phyloP scores from a whole-genome alignment of 192 early-diverging fungal species.

The Backusella australiensis region DNA sequence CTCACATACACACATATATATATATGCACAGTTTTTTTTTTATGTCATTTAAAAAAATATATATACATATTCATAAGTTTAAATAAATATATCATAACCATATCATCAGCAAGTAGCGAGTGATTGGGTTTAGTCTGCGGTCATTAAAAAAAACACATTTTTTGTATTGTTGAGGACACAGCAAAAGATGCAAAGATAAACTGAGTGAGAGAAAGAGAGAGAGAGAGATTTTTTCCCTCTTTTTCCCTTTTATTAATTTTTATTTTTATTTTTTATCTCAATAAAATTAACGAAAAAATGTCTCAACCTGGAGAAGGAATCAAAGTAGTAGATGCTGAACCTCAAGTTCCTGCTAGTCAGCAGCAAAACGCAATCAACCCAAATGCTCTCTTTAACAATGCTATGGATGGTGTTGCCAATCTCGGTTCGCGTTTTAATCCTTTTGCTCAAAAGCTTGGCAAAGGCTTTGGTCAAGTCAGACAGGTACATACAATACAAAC shows the following conservation, averaged over 20 bases:
- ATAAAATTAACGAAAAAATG: background rate
- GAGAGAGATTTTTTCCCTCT: background rate
- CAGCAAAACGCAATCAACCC: slow-evolving; percentile 16
- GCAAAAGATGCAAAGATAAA: too few species aligned
- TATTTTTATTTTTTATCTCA: background rate
- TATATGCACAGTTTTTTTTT: too few species aligned
- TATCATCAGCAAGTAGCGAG: too few species aligned
- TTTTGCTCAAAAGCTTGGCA: slow-evolving; percentile 49
- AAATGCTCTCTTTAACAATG: slow-evolving; percentile 33
- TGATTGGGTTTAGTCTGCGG: background rate
- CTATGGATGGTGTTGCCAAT: slow-evolving; percentile 50
- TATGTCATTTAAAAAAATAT: too few species aligned
- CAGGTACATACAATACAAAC: slow-evolving; percentile 35
- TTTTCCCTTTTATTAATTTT: slow-evolving; percentile 3
- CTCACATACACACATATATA: too few species aligned
- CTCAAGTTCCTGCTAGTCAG: slow-evolving; percentile 3
- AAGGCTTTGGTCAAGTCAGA: slow-evolving; percentile 53
- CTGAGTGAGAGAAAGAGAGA: background rate
- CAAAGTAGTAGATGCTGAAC: slow-evolving; percentile 35
- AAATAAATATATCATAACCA: background rate
- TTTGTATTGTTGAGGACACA: too few species aligned
- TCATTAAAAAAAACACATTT: background rate
- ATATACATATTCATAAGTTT: too few species aligned
- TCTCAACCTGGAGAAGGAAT: slow-evolving; percentile 17
- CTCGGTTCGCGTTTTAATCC: slow-evolving; percentile 50